Evolutionary conservation across 179 eudicot species (phyloP), one percentile per base, ranked within the genome.

Genomic region (Drosera spatulata): DNA sequence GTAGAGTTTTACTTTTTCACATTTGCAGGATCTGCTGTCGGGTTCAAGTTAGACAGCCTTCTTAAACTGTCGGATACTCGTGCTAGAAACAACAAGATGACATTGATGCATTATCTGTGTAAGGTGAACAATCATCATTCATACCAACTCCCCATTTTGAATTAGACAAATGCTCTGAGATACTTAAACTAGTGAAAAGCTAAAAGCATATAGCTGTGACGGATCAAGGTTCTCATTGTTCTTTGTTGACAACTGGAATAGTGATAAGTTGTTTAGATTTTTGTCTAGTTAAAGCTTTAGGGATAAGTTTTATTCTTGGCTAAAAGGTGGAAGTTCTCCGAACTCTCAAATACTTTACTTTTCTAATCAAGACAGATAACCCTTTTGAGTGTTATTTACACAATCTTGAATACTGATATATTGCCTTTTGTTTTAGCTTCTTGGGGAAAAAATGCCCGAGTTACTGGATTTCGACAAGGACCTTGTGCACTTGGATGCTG

Each of bases 31-130:
- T 77, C 96, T 73, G 98, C 98, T 14, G 77, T 91, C 63, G 98
- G 98, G 69, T 91, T 91, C 69, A 91, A 91, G 70, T 69, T 91
- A 81, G 96, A 91, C 71, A 91, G 98, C 75, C 98, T 91, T 55
- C 96, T 91, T 58, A 91, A 91, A 67, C 66, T 91, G 59, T 88
- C 96, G 59, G 98, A 91, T 78, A 91, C 96, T 55, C 96, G 98
- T 74, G 98, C 96, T 41, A 85, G 72, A 75, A 91, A 91, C 75
- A 88, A 81, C 82, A 88, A 86, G 75, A 91, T 88, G 96, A 91
- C 98, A 40, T 73, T 91, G 69, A 91, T 91, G 96, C 98, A 91
- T 77, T 91, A 91, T 73, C 72, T 91, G 49, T 91, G 96, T 78
- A 91, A 91, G 98, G 98, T 91, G 69, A 66, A 76, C 56, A 67